A percentile compares a stretch with the other conserved stretches of the same genome.
Evolutionary conservation across 2,329 filamentous ascomycete genomes (phyloP).

Genomic region (Calonectria naviculata): DNA sequence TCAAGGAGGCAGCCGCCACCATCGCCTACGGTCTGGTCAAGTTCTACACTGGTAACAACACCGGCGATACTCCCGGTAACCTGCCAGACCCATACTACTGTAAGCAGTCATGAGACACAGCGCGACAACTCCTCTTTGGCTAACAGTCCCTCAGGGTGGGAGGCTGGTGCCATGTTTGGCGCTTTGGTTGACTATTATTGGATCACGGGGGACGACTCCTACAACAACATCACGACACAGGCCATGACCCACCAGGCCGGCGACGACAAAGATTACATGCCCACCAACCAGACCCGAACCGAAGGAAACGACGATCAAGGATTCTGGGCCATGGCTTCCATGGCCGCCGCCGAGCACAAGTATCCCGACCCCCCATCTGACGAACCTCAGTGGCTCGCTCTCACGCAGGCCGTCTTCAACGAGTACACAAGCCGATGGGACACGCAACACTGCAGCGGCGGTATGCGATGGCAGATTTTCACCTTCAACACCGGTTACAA

Average conservation of each 20-base stretch:
- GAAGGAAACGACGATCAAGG: slow-evolving; percentile 81
- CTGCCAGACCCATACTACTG: slow-evolving; percentile 74
- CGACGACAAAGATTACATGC: slow-evolving; percentile 72
- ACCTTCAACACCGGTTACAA: slow-evolving; percentile 78
- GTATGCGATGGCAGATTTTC: slow-evolving; percentile 89
- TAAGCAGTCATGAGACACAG: slow-evolving; percentile 53
- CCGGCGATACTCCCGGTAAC: slow-evolving; percentile 68
- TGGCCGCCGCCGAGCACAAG: slow-evolving; percentile 81
- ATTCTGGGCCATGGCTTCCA: slow-evolving; percentile 87
- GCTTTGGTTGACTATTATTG: slow-evolving; percentile 79
- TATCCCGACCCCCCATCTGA: slow-evolving; percentile 75
- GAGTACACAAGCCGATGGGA: slow-evolving; percentile 81
- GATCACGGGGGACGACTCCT: slow-evolving; percentile 73
- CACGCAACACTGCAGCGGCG: slow-evolving; percentile 71
- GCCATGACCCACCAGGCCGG: slow-evolving; percentile 71
- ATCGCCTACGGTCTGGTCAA: slow-evolving; percentile 60
- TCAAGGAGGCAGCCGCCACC: slow-evolving; percentile 60
- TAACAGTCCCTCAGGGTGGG: slow-evolving; percentile 66
- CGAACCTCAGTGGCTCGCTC: slow-evolving; percentile 78
- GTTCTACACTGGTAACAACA: slow-evolving; percentile 68
- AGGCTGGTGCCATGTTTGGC: slow-evolving; percentile 78
- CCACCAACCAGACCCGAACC: slow-evolving; percentile 70
- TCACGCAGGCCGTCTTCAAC: slow-evolving; percentile 85
- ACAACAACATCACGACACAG: slow-evolving; percentile 69
- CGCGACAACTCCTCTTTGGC: slow-evolving; percentile 17